Conservation (phyloP, 306 rosid species). For the Sesbania bispinosa region DNA sequence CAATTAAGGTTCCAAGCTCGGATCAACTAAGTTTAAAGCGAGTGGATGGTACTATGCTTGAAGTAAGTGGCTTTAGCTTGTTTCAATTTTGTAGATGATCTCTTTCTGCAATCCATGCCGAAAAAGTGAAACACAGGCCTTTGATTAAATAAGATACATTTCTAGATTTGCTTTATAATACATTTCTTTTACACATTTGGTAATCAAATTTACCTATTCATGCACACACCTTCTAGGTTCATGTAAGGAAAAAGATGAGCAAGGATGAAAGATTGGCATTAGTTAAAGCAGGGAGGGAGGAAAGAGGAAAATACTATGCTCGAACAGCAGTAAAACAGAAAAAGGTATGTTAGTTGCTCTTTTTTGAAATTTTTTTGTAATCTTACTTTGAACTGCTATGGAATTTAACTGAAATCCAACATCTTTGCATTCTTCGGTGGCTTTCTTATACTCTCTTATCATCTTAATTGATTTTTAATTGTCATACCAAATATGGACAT, state of each 20-base stretch:
- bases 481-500: not conserved
- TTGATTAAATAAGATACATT: slow-evolving; percentile 3
- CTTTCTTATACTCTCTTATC: not conserved
- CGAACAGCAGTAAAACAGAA: slow-evolving; percentile 77
- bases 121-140: not conserved
- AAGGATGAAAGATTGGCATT: slow-evolving; percentile 72
- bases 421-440: not conserved
- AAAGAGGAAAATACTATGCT: slow-evolving; percentile 73
- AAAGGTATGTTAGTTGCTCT: slow-evolving; percentile 49
- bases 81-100: slow-evolving; percentile 13
- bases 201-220: not conserved
- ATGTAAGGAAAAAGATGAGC: slow-evolving; percentile 58
- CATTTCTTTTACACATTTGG: not conserved
- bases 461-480: not conserved
- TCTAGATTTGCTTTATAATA: not conserved
- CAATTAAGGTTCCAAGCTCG: slow-evolving; percentile 50
- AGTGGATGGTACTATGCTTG: slow-evolving; percentile 75
- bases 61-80: slow-evolving; percentile 47
- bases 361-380: not conserved
- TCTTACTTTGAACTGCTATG: not conserved
- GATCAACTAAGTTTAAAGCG: slow-evolving; percentile 64
- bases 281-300: slow-evolving; percentile 87
- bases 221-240: slow-evolving; percentile 47
- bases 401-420: not conserved
- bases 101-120: not conserved